Evolutionary conservation across 495 filamentous ascomycete species (phyloP), one percentile per base, ranked within the genome.

Genomic region (Chaetomidium leptoderma): DNA sequence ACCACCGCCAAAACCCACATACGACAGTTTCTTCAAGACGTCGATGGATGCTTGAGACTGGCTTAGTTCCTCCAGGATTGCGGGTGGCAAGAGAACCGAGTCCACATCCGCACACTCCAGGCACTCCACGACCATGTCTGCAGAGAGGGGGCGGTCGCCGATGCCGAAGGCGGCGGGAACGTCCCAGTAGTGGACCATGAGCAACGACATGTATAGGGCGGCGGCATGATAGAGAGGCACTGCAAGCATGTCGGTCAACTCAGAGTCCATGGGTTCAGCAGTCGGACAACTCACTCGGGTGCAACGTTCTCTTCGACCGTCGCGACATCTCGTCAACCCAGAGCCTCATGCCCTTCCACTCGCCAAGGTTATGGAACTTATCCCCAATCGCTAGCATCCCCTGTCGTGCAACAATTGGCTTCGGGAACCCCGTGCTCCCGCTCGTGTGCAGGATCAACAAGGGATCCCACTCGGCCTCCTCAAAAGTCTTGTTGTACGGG

Each of bases 401-500:
- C 7, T 83, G 72, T 2, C 66, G 74, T 23, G 73, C 63, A 8
- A 73, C 59, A 5, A 87, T 71, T 1, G 78, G 78, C 64, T 85
- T 86, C 0, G 83, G 78, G 13, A 77, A 57, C 2, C 77, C 84
- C 4, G 83, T 85, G 36, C 80, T 81, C 17, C 84, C 84, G 17
- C 81, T 84, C 7, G 83, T 85, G 59, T 87, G 84, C 13, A 86
- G 62, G 11, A 84, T 66, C 5, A 77, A 30, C 1, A 74, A 57
- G 0, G 74, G 75, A 1, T 82, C 74, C 66, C 79, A 74, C 53
- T 72, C 63, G 4, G 68, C 75, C 54, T 76, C 61, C 23, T 78
- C 76, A 29, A 73, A 80, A 0, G 69, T 74, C 63, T 73, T 74
- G 27, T 67, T 54, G 59, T 79, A 81, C 0, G 75, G 73, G 14